Evolutionary conservation across 495 filamentous ascomycete species (phyloP), one percentile per base, ranked within the genome.

Genomic region (Aspergillus diversus): DNA sequence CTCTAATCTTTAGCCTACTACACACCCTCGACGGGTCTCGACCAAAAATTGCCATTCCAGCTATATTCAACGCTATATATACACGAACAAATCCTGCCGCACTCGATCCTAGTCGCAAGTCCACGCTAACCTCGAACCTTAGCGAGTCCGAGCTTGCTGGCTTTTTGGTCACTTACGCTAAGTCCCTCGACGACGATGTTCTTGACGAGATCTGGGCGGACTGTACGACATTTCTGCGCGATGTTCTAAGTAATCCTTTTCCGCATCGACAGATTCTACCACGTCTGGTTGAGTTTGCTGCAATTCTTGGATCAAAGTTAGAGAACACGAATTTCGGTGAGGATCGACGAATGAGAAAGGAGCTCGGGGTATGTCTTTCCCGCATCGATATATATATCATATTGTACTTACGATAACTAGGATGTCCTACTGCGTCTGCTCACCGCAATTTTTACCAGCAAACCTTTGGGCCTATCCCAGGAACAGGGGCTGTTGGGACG

Each of bases 151-250:
- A 96, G 66, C 77, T 98, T 15, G 91, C 93, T 8, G 85, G 88
- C 17, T 99, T 98, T 71, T 75, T 98, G 58, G 89, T 95, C 5
- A 90, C 92, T 52, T 99, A 98, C 71, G 89, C 92, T 2, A 84
- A 86, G 27, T 94, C 92, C 4, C 79, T 97, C 13, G 95, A 99
- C 68, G 95, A 99, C 66, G 95, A 99, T 80, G 90, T 95, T n/a
- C 94, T 98, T 82, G 96, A 99, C 69, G 95, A 99, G 75, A 97
- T 99, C 34, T 99, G 95, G 95, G 80, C 85, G 42, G 96, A 99
- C 69, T 98, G 94, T 72, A 92, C 92, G 68, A 86, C 89, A 0
- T 99, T 99, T 74, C 73, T 98, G 48, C 88, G 86, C 57, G 96
- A 98, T 74, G 86, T 98, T 6, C 80, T 98, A 33, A 89, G 89